These are phyloP conservation scores for Jasminum sambac DNA, from an alignment of 257 asterid genomes.

Conservation along the genomic window DNA sequence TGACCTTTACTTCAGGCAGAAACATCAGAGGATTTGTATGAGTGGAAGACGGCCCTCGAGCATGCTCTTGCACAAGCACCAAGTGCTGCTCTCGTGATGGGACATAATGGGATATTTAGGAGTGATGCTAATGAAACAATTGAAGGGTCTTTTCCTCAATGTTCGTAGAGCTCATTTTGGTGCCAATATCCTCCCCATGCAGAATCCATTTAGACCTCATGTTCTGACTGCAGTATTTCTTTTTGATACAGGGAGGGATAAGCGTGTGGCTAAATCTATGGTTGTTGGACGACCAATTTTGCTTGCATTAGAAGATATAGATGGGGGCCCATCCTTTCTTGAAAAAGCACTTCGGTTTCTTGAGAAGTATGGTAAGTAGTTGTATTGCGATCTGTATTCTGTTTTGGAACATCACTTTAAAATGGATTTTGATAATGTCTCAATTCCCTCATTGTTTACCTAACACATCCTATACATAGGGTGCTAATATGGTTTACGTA, in stretches of 20 bases:
- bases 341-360: constrained; percentile 92
- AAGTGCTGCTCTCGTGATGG: constrained; percentile 93
- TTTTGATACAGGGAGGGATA: constrained; percentile 80
- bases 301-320: constrained; percentile 92
- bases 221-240: constrained; percentile 17
- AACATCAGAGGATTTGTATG: constrained; percentile 83
- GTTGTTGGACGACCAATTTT: constrained; percentile 95
- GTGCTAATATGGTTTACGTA: not conserved
- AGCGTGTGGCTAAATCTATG: constrained; percentile 79
- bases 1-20: constrained; percentile 63
- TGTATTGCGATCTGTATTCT: constrained; percentile 15
- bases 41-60: constrained; percentile 95
- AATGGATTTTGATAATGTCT: constrained; percentile 17
- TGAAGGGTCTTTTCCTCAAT: constrained; percentile 79
- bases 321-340: constrained; percentile 93
- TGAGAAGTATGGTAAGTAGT: constrained; percentile 73
- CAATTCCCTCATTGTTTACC: constrained; percentile 8
- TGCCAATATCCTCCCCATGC: constrained; percentile 1
- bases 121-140: constrained; percentile 64
- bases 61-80: constrained; percentile 94
- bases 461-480: not conserved
- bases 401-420: constrained; percentile 17
- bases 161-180: constrained; percentile 46
- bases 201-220: constrained; percentile 7
- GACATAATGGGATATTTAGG: constrained; percentile 87